Conservation (phyloP, 2,329 filamentous ascomycete species). For the Aspergillaceae sp. region DNA sequence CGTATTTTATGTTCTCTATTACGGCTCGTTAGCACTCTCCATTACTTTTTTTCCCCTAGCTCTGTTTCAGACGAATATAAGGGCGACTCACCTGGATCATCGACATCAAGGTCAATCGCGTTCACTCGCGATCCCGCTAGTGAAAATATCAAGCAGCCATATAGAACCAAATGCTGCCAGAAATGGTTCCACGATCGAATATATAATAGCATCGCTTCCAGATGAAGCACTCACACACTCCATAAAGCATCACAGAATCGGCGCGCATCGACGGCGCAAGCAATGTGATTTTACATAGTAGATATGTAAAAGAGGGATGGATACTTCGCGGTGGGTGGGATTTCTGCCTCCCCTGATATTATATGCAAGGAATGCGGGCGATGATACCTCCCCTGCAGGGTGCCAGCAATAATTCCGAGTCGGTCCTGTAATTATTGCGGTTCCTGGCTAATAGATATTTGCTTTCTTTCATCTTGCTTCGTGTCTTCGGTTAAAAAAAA, state of each 20-base stretch:
- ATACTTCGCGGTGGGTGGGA: not conserved
- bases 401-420: not conserved
- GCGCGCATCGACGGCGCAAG: no score
- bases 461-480: not conserved
- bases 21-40: no score
- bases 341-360: not conserved
- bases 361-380: not conserved
- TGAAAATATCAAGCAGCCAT: not conserved
- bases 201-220: not conserved
- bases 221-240: not conserved
- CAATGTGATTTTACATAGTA: no score
- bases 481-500: no score
- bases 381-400: not conserved
- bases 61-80: not conserved
- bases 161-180: not conserved
- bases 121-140: not conserved
- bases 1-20: not conserved
- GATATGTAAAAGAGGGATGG: not conserved
- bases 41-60: not conserved
- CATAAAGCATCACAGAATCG: not conserved
- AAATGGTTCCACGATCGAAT: not conserved
- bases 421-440: not conserved
- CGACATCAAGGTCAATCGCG: not conserved
- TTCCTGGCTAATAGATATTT: not conserved
- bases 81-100: not conserved